phyloP scores from a whole-genome alignment of 2,329 filamentous ascomycete species.

The Trichoderma koningii region DNA sequence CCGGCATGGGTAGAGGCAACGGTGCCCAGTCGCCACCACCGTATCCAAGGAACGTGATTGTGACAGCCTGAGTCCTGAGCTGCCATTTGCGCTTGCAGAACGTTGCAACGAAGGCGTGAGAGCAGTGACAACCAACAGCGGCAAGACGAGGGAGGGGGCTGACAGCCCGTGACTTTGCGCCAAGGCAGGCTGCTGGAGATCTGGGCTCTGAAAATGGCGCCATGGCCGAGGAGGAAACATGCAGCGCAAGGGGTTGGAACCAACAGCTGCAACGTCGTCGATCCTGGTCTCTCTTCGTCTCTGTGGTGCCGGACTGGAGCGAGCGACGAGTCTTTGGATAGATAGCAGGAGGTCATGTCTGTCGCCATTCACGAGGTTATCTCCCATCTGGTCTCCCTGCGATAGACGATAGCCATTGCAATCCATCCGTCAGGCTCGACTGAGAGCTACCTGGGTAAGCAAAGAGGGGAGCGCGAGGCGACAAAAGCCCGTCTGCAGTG shows the following conservation, averaged over 20 bases:
- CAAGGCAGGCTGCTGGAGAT: constrained; percentile 9
- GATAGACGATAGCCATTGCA: background rate
- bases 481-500: background rate
- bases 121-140: background rate
- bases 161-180: background rate
- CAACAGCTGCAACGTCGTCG: constrained; percentile 22
- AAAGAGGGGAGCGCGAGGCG: background rate
- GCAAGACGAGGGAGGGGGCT: constrained; percentile 5
- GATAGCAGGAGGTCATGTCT: background rate
- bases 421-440: background rate
- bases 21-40: background rate
- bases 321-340: background rate
- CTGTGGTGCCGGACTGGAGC: background rate
- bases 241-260: constrained; percentile 22
- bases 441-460: background rate
- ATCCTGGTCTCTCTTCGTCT: background rate
- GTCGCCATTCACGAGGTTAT: too few species aligned
- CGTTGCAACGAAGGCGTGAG: background rate
- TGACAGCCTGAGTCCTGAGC: background rate
- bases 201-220: constrained; percentile 20
- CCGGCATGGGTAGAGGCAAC: too few species aligned
- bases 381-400: too few species aligned
- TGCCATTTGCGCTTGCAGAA: constrained; percentile 1
- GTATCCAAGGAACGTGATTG: constrained; percentile 1
- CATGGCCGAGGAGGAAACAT: constrained; percentile 17